phyloP scores from a whole-genome alignment of 495 filamentous ascomycete genomes.

The Penicillium malachiteum region DNA sequence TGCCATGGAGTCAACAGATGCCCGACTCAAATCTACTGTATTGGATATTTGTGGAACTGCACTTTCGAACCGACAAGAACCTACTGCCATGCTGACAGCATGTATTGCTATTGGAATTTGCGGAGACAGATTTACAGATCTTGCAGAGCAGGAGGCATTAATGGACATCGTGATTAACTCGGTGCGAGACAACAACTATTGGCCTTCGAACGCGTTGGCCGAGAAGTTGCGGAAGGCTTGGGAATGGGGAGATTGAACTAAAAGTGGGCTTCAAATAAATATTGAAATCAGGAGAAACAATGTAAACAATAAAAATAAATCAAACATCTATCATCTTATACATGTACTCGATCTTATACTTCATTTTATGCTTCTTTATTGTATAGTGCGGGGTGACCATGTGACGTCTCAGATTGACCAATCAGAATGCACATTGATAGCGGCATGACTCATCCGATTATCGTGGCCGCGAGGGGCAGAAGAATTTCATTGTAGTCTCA shows the following conservation, averaged over 20 bases:
- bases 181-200: conserved; percentile 14
- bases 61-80: conserved; percentile 19
- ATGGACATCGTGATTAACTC: conserved; percentile 17
- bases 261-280: neutral
- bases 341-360: no score
- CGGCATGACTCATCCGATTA: conserved; percentile 19
- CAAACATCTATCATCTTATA: no score
- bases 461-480: conserved; percentile 20
- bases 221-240: conserved; percentile 7
- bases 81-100: conserved; percentile 22
- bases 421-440: conserved; percentile 17
- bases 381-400: conserved; percentile 7
- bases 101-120: conserved; percentile 26
- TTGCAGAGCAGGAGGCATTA: conserved; percentile 18
- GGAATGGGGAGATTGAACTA: neutral
- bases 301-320: neutral
- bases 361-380: neutral
- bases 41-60: conserved; percentile 27
- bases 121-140: conserved; percentile 21
- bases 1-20: conserved; percentile 10
- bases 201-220: conserved; percentile 6
- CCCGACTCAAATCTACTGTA: conserved; percentile 18
- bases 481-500: conserved; percentile 11
- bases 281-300: neutral
- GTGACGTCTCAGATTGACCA: conserved; percentile 9